These are phyloP conservation scores for Cytospora paraplurivora DNA, from an alignment of 2,329 filamentous ascomycete species.

Conservation along the genomic window DNA sequence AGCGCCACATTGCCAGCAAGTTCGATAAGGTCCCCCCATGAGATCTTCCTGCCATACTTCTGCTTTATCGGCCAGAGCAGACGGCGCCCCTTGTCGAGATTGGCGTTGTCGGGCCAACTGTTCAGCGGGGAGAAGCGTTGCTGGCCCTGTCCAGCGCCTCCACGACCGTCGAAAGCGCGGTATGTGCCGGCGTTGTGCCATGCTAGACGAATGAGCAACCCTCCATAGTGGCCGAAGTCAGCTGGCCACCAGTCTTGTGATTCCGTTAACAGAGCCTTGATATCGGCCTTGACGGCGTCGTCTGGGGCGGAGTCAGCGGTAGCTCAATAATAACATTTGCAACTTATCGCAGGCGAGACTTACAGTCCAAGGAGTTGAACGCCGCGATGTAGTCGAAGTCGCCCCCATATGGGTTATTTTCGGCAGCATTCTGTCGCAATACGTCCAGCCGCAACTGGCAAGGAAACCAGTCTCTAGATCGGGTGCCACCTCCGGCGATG, in stretches of 20 bases:
- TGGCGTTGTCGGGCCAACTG: slow-evolving; percentile 76
- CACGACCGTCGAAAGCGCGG: slow-evolving; percentile 73
- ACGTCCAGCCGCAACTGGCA: slow-evolving; percentile 65
- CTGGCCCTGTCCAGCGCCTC: slow-evolving; percentile 69
- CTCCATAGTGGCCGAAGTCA: slow-evolving; percentile 80
- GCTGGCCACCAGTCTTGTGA: slow-evolving; percentile 82
- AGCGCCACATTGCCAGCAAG: slow-evolving; percentile 73
- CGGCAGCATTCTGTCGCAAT: slow-evolving; percentile 65
- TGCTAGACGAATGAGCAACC: slow-evolving; percentile 77
- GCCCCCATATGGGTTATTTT: slow-evolving; percentile 61
- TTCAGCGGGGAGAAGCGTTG: slow-evolving; percentile 71
- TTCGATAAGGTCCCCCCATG: slow-evolving; percentile 71
- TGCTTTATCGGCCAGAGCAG: slow-evolving; percentile 78
- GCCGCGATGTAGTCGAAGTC: slow-evolving; percentile 71
- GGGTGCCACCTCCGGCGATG: slow-evolving; percentile 62
- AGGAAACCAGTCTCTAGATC: slow-evolving; percentile 72
- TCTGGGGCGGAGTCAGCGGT: slow-evolving; percentile 35
- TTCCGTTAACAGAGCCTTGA: slow-evolving; percentile 70
- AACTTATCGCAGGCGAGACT: neutral
- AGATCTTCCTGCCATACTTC: slow-evolving; percentile 78
- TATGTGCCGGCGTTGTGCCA: slow-evolving; percentile 83
- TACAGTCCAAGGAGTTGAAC: slow-evolving; percentile 67
- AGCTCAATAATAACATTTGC: neutral
- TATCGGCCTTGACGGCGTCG: slow-evolving; percentile 70
- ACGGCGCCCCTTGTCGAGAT: slow-evolving; percentile 74